Evolutionary conservation across 2,329 filamentous ascomycete genomes (phyloP).

Genomic region (Ceratocystis harringtonii): DNA sequence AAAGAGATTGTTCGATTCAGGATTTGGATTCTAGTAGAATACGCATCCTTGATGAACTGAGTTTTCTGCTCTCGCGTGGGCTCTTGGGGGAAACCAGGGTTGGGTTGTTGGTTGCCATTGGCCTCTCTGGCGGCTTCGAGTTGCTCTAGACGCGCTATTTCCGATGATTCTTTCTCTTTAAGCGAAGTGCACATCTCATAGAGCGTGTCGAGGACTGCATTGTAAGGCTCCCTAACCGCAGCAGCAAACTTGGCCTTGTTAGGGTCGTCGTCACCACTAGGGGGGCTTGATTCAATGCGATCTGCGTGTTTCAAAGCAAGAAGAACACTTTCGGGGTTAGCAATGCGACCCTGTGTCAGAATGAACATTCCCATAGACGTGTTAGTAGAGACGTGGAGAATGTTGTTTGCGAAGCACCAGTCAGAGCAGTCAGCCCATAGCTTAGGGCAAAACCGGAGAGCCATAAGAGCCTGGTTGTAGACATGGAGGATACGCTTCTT

Average conservation of each 20-base stretch:
- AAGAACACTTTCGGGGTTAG: conserved; percentile 87
- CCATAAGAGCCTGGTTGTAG: conserved; percentile 89
- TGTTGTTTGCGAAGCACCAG: conserved; percentile 71
- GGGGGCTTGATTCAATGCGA: conserved; percentile 63
- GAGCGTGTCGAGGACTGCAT: conserved; percentile 69
- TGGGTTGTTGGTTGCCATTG: conserved; percentile 26
- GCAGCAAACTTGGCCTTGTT: conserved; percentile 60
- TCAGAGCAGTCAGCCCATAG: conserved; percentile 92
- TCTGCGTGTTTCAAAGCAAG: conserved; percentile 83
- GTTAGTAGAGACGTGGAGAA: conserved; percentile 33
- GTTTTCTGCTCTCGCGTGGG: conserved; percentile 45
- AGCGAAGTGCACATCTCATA: conserved; percentile 70
- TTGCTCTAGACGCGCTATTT: conserved; percentile 43
- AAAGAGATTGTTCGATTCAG: conserved; percentile 79
- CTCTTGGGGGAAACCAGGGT: conserved; percentile 12
- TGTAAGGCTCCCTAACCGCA: conserved; percentile 68
- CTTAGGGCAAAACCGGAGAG: conserved; percentile 84
- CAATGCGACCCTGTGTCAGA: conserved; percentile 64
- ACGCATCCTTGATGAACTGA: conserved; percentile 47
- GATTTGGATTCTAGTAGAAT: conserved; percentile 55
- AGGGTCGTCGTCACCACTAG: conserved; percentile 62
- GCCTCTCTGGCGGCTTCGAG: conserved; percentile 25
- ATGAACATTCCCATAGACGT: conserved; percentile 55
- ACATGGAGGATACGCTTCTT: conserved; percentile 71
- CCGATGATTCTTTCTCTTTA: conserved; percentile 45